Evolutionary conservation across 2,329 filamentous ascomycete genomes (phyloP), one percentile per base, ranked within the genome.

Genomic region (Furcasterigmium sp.): DNA sequence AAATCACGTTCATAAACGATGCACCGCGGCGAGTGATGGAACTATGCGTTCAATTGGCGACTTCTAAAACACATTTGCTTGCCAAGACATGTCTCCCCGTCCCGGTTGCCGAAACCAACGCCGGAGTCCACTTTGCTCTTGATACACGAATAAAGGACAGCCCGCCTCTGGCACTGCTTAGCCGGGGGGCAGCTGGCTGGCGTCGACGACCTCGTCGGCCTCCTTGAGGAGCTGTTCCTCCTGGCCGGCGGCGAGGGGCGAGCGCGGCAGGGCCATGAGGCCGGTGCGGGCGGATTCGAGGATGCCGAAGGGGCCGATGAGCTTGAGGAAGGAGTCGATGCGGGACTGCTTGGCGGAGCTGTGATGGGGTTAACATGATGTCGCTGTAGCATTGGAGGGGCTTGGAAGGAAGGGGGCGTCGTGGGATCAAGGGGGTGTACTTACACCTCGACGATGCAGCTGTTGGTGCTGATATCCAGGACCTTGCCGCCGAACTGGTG

Each of bases 401-500:
- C n/a, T n/a, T n/a, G n/a, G n/a, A n/a, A n/a, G n/a, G n/a, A n/a
- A n/a, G n/a, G n/a, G n/a, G n/a, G n/a, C n/a, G n/a, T n/a, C n/a
- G n/a, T n/a, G n/a, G n/a, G n/a, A n/a, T n/a, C n/a, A n/a, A n/a
- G n/a, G n/a, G n/a, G n/a, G n/a, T n/a, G n/a, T n/a, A 78, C 86
- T 78, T 78, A 91, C 87, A 98, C 68, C 69, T 98, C 93, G 47
- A 98, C 91, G 64, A 97, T 97, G 69, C 93, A 97, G 71, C 94
- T 97, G 69, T 88, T 96, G 42, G 88, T 96, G 74, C 90, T 95
- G 57, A 98, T 97, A 66, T 98, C 93, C 56, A 98, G 68, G 20
- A 98, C 87, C 72, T 98, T 98, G 51, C 93, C 93, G 45, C 91
- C 91, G 58, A 98, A 98, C 60, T 98, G 93, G 70, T 98, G 93